Percentiles rank a stretch among this genome's conserved stretches.
Conservation (phyloP, 1,284 basidiomycete species). For the Ustilago trichophora region DNA sequence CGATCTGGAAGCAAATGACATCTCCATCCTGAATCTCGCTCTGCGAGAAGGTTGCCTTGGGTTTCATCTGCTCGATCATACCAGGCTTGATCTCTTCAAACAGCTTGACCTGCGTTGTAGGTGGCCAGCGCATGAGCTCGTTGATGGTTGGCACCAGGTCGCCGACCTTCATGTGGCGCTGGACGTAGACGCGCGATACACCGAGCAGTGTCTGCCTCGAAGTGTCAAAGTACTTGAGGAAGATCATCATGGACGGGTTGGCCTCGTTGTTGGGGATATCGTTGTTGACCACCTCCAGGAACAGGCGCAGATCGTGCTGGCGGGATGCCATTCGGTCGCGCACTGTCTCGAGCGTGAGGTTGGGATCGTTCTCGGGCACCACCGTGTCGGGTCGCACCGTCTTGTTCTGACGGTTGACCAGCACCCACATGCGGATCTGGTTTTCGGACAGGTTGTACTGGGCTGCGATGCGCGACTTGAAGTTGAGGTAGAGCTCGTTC, state of each 20-base stretch:
- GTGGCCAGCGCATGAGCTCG: slow-evolving; percentile 94
- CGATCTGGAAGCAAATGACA: slow-evolving; percentile 98
- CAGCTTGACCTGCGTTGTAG: slow-evolving; percentile 91
- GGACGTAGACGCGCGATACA: slow-evolving; percentile 88
- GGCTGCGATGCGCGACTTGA: slow-evolving; percentile 89
- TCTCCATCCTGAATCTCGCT: slow-evolving; percentile 99
- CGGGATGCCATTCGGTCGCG: slow-evolving; percentile 98
- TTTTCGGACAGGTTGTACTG: slow-evolving; percentile 88
- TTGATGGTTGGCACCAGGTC: slow-evolving; percentile 88
- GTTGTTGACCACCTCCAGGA: slow-evolving; percentile 85
- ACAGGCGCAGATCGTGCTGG: slow-evolving; percentile 91
- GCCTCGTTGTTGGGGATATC: slow-evolving; percentile 71
- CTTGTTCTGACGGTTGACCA: slow-evolving; percentile 99
- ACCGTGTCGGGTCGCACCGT: slow-evolving; percentile 96
- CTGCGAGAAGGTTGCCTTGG: slow-evolving; percentile 90
- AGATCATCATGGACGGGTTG: slow-evolving; percentile 75
- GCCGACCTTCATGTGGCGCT: slow-evolving; percentile 85
- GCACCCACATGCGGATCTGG: slow-evolving; percentile 92
- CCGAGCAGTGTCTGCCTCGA: slow-evolving; percentile 88
- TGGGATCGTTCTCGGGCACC: slow-evolving; percentile 90
- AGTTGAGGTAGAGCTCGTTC: slow-evolving; percentile 88
- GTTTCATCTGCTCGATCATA: slow-evolving; percentile 99
- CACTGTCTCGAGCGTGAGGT: slow-evolving; percentile 84
- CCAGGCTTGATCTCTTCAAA: slow-evolving; percentile 99
- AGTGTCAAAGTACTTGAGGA: slow-evolving; percentile 98